These are phyloP conservation scores for Suillus americanus DNA, from an alignment of 768 basidiomycete species.

Conservation along the genomic window DNA sequence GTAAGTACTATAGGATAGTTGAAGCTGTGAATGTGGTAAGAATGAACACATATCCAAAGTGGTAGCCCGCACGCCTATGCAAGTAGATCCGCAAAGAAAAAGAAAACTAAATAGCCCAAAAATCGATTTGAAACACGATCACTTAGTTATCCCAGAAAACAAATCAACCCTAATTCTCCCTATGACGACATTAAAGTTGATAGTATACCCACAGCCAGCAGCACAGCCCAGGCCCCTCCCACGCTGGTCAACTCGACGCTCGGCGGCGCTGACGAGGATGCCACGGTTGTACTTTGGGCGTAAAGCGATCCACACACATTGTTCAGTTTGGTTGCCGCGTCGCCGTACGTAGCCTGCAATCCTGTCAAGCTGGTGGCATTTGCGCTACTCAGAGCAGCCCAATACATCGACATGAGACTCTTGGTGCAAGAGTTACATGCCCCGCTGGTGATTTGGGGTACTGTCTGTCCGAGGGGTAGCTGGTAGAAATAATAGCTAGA, in stretches of 20 bases:
- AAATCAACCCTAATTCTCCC: background rate
- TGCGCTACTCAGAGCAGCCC: slow-evolving; percentile 38
- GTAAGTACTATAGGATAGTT: background rate
- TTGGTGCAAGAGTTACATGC: slow-evolving; percentile 68
- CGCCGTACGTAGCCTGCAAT: slow-evolving; percentile 48
- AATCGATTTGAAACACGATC: background rate
- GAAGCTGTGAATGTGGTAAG: background rate
- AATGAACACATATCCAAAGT: background rate
- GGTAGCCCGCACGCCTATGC: background rate
- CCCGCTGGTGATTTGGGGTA: slow-evolving; percentile 50
- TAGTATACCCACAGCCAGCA: slow-evolving; percentile 14
- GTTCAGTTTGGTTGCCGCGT: slow-evolving; percentile 46
- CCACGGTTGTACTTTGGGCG: slow-evolving; percentile 25
- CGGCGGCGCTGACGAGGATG: slow-evolving; percentile 14
- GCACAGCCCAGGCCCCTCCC: slow-evolving; percentile 10
- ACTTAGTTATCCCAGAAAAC: background rate
- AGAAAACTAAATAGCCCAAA: background rate
- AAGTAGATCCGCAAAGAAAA: slow-evolving; percentile 1
- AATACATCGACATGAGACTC: slow-evolving; percentile 56
- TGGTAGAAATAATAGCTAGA: slow-evolving; percentile 74
- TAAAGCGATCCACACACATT: slow-evolving; percentile 53
- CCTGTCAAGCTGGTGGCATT: slow-evolving; percentile 33
- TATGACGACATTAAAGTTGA: background rate
- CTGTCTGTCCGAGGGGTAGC: slow-evolving; percentile 56
- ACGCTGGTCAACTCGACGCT: slow-evolving; percentile 11